Evolutionary conservation across 2,329 filamentous ascomycete genomes (phyloP).

Genomic region (Ceratocystiopsis brevicomis): DNA sequence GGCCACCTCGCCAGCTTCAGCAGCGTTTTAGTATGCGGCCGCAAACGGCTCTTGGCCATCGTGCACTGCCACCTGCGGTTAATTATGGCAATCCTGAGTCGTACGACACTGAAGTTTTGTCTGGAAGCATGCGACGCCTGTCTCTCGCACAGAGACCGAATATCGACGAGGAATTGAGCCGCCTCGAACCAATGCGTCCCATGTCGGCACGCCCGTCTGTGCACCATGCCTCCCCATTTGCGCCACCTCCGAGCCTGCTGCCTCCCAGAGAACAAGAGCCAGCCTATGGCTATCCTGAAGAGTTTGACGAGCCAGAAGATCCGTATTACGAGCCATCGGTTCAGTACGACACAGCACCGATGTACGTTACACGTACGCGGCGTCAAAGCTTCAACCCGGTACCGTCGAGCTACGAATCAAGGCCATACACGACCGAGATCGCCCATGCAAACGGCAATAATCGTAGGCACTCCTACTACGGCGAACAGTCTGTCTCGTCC

Average conservation of each 20-base stretch:
- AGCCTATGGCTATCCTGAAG: slow-evolving; percentile 19
- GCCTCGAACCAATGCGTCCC: slow-evolving; percentile 26
- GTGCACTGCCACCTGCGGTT: slow-evolving; percentile 9
- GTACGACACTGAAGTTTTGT: slow-evolving; percentile 21
- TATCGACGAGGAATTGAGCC: slow-evolving; percentile 23
- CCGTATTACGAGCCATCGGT: slow-evolving; percentile 22
- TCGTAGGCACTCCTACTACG: slow-evolving; percentile 24
- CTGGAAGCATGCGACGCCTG: slow-evolving; percentile 20
- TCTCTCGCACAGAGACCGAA: slow-evolving; percentile 22
- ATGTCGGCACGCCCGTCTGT: slow-evolving; percentile 21
- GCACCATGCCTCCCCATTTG: slow-evolving; percentile 11
- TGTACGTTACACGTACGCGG: slow-evolving; percentile 8
- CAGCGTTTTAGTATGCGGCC: slow-evolving; percentile 15
- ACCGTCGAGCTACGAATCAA: slow-evolving; percentile 20
- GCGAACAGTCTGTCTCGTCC: slow-evolving; percentile 15
- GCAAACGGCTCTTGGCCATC: slow-evolving; percentile 21
- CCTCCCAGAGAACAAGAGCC: background rate
- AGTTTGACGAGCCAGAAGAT: slow-evolving; percentile 12
- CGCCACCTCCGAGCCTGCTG: slow-evolving; percentile 12
- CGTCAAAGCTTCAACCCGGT: slow-evolving; percentile 18
- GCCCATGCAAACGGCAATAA: slow-evolving; percentile 11
- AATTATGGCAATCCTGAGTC: slow-evolving; percentile 20
- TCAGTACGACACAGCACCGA: slow-evolving; percentile 15
- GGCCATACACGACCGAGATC: slow-evolving; percentile 22
- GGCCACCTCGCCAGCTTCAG: slow-evolving; percentile 5